A percentile compares a stretch with the other conserved stretches of the same genome.
Conservation (phyloP, 2,329 filamentous ascomycete genomes). For the Metarhizium album region DNA sequence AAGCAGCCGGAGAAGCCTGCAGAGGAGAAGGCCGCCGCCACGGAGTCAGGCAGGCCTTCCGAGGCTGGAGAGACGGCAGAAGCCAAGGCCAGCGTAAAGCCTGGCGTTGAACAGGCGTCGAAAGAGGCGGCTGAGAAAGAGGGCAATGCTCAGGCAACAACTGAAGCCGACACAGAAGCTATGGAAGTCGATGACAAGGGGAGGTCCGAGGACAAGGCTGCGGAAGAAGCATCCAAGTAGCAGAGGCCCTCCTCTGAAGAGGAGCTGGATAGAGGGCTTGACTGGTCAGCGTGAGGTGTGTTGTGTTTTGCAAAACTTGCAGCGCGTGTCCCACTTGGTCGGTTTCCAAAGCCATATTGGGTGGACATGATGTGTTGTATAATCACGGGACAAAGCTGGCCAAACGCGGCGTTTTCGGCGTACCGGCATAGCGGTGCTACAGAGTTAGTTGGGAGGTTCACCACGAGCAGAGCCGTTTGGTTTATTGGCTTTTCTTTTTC, state of each 20-base stretch:
- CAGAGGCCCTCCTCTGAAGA: conserved; percentile 10
- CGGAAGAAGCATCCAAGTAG: conserved; percentile 13
- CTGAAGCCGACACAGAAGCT: conserved; percentile 12
- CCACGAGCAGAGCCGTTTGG: neutral
- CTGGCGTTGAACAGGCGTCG: conserved; percentile 11
- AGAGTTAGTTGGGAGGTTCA: conserved; percentile 1
- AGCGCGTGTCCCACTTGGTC: neutral
- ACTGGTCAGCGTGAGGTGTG: neutral
- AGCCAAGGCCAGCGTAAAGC: conserved; percentile 13
- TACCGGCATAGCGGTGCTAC: conserved; percentile 7
- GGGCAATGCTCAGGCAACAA: conserved; percentile 9
- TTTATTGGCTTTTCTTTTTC: neutral
- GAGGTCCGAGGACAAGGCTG: conserved; percentile 16
- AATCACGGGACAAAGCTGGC: neutral
- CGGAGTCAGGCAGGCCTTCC: conserved; percentile 8
- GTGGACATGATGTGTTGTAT: conserved; percentile 3
- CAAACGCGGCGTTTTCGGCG: conserved; percentile 11
- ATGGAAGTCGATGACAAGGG: conserved; percentile 25
- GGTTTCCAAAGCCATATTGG: neutral
- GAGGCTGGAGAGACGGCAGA: conserved; percentile 8
- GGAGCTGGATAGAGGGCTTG: neutral
- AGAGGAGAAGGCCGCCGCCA: conserved; percentile 13
- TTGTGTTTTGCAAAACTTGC: neutral
- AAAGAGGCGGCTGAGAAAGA: conserved; percentile 14
- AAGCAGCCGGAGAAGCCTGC: conserved; percentile 20